A percentile compares a stretch with the other conserved stretches of the same genome.
phyloP scores from a whole-genome alignment of 768 basidiomycete genomes.

The Lanmaoa pseudosensibilis region DNA sequence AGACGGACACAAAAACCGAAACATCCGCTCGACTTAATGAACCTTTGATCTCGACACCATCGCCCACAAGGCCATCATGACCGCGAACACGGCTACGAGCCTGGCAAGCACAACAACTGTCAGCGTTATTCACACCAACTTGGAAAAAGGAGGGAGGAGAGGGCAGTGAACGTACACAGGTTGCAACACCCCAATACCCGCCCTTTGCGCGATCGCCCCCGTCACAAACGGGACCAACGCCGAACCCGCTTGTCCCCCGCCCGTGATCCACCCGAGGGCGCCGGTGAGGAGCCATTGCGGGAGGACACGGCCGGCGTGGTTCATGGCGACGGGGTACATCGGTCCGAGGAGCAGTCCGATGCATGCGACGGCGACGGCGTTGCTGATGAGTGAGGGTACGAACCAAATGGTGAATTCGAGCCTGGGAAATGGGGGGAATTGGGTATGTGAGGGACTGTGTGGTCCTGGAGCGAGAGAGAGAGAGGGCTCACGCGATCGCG shows the following conservation, averaged over 20 bases:
- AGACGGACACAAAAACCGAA: too few relatives aligned
- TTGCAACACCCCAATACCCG: conserved; percentile 45
- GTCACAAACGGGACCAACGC: conserved; percentile 70
- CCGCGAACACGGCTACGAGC: conserved; percentile 37
- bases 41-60: conserved; percentile 27
- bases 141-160: too few relatives aligned
- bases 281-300: conserved; percentile 66
- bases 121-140: not conserved
- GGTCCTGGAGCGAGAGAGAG: not conserved
- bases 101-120: not conserved
- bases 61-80: conserved; percentile 39
- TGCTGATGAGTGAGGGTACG: conserved; percentile 47
- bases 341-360: conserved; percentile 52
- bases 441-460: not conserved
- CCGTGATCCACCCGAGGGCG: conserved; percentile 63
- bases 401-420: conserved; percentile 57
- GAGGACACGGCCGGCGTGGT: conserved; percentile 60
- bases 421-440: conserved; percentile 26
- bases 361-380: conserved; percentile 52
- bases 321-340: conserved; percentile 56
- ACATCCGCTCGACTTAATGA: not conserved
- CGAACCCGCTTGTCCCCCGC: conserved; percentile 65
- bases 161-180: conserved; percentile 16
- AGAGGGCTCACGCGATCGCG: conserved; percentile 35
- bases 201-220: conserved; percentile 60